Evolutionary conservation across 768 basidiomycete species (phyloP).

Genomic region (Leccinum obscurum): DNA sequence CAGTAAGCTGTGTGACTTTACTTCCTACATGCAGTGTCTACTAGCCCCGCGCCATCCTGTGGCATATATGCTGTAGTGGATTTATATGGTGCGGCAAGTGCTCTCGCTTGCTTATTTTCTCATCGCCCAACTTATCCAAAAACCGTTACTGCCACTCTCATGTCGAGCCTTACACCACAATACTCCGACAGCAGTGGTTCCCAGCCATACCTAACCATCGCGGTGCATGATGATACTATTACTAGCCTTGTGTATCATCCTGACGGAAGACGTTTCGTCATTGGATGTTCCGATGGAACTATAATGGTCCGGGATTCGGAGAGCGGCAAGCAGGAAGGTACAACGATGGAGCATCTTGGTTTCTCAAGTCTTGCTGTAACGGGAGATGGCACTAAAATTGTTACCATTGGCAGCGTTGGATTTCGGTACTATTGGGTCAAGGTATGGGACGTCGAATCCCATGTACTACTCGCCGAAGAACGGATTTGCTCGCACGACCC

Average conservation of each 20-base stretch:
- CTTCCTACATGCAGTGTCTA: no score
- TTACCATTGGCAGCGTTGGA: neutral
- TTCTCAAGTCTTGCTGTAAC: neutral
- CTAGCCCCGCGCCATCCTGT: no score
- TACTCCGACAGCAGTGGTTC: neutral
- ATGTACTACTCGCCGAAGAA: neutral
- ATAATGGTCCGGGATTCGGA: neutral
- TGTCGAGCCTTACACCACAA: neutral
- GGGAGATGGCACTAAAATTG: neutral
- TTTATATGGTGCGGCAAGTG: no score
- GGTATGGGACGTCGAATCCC: neutral
- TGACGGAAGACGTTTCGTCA: neutral
- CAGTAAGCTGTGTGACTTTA: no score
- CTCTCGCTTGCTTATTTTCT: no score
- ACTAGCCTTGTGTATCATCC: neutral
- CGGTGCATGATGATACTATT: neutral
- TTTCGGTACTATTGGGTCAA: no score
- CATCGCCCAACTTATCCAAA: no score
- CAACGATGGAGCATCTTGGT: neutral
- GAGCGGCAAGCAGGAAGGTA: neutral
- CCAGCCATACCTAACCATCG: neutral
- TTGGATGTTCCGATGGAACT: neutral
- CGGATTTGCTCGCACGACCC: neutral
- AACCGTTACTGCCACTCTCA: neutral
- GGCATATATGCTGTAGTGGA: no score